Base-by-base conservation (phyloP, 2,329 filamentous ascomycete species). In the Leptographium wingfieldii region DNA sequence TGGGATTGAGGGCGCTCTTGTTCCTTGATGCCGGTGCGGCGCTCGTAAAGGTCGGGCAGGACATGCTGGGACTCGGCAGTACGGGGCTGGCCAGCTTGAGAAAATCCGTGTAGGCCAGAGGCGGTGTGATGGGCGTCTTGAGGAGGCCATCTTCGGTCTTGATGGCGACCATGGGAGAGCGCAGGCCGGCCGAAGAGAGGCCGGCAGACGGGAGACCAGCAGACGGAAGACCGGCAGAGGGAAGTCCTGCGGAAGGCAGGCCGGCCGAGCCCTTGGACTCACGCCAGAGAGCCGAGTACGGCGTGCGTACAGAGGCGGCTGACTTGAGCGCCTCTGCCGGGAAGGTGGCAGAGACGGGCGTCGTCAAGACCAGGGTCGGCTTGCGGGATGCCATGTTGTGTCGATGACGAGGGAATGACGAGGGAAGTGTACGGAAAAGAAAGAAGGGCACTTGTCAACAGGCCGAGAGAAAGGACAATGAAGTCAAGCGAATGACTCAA, bases 71-170 rank as follows among this genome's bases (percentile, higher is more conserved):
- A 52, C 62, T 64, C 14, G 63, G 58, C 27, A 64, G 52, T 16
- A 52, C 54, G 7, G 65, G 65, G 60, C 67, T 68, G 55, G 82
- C 77, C 62, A 86, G 85, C 74, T 91, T 92, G 64, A 97, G 84
- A 70, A 96, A 97, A 69, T 97, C 91, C 66, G 90, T 87, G 71
- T 97, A 97, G 61, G 92, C 92, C 27, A 82, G 79, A 3, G 92
- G 92, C 58, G 92, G 92, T 57, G 88, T 95, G 71, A 97, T 95
- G 56, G 92, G 92, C 5, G 92, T 96, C 74, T 85, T 87, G 61
- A 84, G 73, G 53, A 78, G 73, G 61, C 85, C 81, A 60, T 87
- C 79, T 66, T 87, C 81, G 59, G 76, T 75, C 72, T 92, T 92
- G 77, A 92, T 82, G 57, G 67, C 75, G 25, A 82, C 77, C 55